Percentiles rank a stretch among this genome's conserved stretches.
These are phyloP conservation scores for Luffa acutangula DNA, from an alignment of 306 rosid genomes.

Conservation along the genomic window DNA sequence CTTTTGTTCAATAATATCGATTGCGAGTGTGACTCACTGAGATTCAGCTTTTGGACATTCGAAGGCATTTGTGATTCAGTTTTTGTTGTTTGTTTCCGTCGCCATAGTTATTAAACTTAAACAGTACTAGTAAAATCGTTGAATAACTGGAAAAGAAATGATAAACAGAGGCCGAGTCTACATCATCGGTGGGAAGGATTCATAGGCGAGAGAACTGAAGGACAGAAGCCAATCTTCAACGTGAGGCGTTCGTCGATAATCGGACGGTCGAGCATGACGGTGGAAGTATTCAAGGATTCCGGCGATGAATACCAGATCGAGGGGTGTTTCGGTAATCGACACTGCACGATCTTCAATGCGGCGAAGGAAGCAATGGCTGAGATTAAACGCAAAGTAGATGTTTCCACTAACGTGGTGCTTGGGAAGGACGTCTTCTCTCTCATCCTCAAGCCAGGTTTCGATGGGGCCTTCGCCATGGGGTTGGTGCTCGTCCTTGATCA, in stretches of 20 bases:
- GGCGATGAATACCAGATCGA: conserved; percentile 65
- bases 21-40: background rate
- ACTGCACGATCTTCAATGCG: conserved; percentile 44
- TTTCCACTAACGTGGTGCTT: conserved; percentile 65
- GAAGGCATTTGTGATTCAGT: background rate
- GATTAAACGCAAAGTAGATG: conserved; percentile 84
- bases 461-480: conserved; percentile 83
- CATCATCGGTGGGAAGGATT: conserved; percentile 96
- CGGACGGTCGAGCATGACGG: conserved; percentile 60
- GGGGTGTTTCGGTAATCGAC: conserved; percentile 53
- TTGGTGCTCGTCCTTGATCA: conserved; percentile 75
- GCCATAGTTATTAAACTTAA: background rate
- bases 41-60: background rate
- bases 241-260: conserved; percentile 75
- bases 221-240: conserved; percentile 69
- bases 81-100: background rate
- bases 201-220: conserved; percentile 64
- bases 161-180: conserved; percentile 68
- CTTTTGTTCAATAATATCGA: background rate
- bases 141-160: background rate
- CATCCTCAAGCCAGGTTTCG: conserved; percentile 63
- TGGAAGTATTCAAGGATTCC: conserved; percentile 42
- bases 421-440: conserved; percentile 87
- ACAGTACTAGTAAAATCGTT: background rate
- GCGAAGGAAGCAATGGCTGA: conserved; percentile 52